Percentiles rank a stretch among this genome's conserved stretches.
phyloP scores from a whole-genome alignment of 345 rosid genomes.

The Alliaria petiolata region DNA sequence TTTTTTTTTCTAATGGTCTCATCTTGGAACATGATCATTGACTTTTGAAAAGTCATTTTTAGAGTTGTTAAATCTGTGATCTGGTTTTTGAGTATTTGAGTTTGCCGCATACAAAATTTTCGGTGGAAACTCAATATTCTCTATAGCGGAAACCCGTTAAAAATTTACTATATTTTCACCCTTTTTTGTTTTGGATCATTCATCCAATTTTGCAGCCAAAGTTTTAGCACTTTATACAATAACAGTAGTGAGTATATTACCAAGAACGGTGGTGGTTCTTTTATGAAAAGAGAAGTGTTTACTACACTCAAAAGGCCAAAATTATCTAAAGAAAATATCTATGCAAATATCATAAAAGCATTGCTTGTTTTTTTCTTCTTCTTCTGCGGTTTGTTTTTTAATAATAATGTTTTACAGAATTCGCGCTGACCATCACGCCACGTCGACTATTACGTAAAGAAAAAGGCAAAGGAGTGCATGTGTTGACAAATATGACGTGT shows the following conservation, averaged over 20 bases:
- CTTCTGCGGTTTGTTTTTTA: background rate
- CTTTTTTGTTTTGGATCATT: too few relatives aligned
- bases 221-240: background rate
- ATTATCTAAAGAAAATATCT: background rate
- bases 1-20: background rate
- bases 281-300: background rate
- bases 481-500: slow-evolving; percentile 10
- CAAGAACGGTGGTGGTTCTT: background rate
- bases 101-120: too few relatives aligned
- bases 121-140: too few relatives aligned
- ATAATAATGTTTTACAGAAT: background rate
- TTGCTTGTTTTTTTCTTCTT: background rate
- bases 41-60: background rate
- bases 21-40: background rate
- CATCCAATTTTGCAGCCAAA: background rate
- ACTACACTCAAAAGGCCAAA: background rate
- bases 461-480: background rate
- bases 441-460: background rate
- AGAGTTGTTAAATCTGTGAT: too few relatives aligned
- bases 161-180: too few relatives aligned
- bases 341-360: background rate
- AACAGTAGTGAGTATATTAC: background rate
- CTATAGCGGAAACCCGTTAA: too few relatives aligned
- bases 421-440: background rate
- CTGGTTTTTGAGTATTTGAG: too few relatives aligned